These are phyloP conservation scores for Tylopilus intermedius DNA, from an alignment of 768 basidiomycete genomes.

Conservation along the genomic window DNA sequence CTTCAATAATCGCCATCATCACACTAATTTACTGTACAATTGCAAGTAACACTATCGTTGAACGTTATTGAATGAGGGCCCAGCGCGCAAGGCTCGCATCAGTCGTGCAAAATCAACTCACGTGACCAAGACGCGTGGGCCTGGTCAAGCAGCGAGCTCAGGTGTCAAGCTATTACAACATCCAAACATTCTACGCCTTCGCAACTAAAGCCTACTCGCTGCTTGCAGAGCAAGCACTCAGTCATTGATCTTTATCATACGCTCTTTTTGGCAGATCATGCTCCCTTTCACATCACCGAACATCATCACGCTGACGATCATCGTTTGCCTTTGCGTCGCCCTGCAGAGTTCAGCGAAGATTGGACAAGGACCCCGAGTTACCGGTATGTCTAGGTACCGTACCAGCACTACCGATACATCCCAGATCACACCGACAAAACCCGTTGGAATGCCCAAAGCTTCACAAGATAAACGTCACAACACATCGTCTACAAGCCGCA, in stretches of 20 bases:
- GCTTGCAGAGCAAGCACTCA: slow-evolving; percentile 16
- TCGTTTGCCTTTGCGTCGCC: slow-evolving; percentile 10
- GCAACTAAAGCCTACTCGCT: background rate
- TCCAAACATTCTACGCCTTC: background rate
- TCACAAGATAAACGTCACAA: background rate
- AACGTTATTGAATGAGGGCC: too few relatives aligned
- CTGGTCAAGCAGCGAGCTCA: background rate
- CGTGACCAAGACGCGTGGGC: background rate
- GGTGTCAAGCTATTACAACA: background rate
- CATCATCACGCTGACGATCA: slow-evolving; percentile 9
- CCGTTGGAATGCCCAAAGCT: background rate
- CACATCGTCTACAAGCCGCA: slow-evolving; percentile 1
- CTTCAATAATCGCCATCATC: background rate
- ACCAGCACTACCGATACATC: background rate
- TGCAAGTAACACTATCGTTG: too few relatives aligned
- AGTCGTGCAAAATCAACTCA: background rate
- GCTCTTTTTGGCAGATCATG: slow-evolving; percentile 1
- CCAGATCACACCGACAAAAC: background rate
- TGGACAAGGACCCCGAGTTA: background rate
- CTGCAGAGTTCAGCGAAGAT: slow-evolving; percentile 6
- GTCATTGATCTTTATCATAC: background rate
- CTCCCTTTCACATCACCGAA: slow-evolving; percentile 5
- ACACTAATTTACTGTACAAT: too few relatives aligned
- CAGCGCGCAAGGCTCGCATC: too few relatives aligned
- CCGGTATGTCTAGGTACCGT: slow-evolving; percentile 8